Evolutionary conservation across 805 yeast genomes (phyloP), one percentile per base, ranked within the genome.

Genomic region (Monosporozyma aerobia): DNA sequence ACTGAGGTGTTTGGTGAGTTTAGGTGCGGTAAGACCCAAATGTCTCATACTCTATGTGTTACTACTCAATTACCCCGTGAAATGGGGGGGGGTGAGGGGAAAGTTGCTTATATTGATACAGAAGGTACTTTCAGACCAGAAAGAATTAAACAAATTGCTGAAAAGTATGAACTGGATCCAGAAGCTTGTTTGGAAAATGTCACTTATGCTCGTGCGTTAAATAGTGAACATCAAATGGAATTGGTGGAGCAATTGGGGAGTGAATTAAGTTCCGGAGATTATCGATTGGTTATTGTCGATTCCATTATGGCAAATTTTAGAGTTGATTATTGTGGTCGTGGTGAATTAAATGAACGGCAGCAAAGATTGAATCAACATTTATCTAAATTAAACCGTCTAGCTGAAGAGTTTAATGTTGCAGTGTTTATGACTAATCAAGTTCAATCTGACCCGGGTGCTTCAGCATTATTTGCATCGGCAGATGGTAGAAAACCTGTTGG

Each of bases 401-500:
- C 90, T 0, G 92, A 85, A 62, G 92, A 85, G 62, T 85, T 80
- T 66, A 87, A 87, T 51, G 74, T 84, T 50, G 92, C 92, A 0
- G 85, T 85, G 0, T 82, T 85, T 51, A 78, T 85, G 71, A 80
- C 83, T 1, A 85, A 85, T 59, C 92, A 85, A 64, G 90, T 85
- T 14, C 92, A 85, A 56, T 85, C 90, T 7, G 92, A 86, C 64
- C 92, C 90, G 5, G 92, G 90, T 55, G 94, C 92, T 1, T 79
- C 83, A 58, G 83, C 90, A 0, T 71, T 82, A 23, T 85, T 86
- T 78, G 89, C 85, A 32, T 77, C 87, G 50, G 90, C 89, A 8
- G 92, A 86, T 68, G 90, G 92, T 6, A 79, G 89, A 60, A 86
- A 86, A 65, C 92, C 94, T 1, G 83, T 85, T 57, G 92, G 94